A percentile compares a stretch with the other conserved stretches of the same genome.
Conservation (phyloP, 805 yeast species). For the Teunomyces gatunensis region DNA sequence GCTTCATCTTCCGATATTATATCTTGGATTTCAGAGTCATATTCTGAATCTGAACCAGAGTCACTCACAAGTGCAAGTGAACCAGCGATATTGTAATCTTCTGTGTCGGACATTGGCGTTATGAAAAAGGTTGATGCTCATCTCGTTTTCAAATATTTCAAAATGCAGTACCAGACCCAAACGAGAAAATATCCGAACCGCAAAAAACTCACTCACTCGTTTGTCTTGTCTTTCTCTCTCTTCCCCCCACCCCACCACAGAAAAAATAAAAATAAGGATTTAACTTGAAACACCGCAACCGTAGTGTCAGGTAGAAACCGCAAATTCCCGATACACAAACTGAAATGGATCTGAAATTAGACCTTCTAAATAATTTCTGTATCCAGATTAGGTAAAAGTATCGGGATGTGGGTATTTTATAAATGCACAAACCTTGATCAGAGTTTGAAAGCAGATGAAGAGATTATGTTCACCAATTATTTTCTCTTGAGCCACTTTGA, state of each 20-base stretch:
- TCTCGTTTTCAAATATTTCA: conserved; percentile 1
- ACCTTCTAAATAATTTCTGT: not conserved
- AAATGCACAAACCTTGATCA: not conserved
- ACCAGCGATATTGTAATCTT: conserved; percentile 61
- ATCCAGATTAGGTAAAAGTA: not conserved
- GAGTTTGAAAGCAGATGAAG: not conserved
- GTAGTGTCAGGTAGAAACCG: not conserved
- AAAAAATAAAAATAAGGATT: not conserved
- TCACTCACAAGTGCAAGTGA: conserved; percentile 50
- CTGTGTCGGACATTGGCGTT: conserved; percentile 32
- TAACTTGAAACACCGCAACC: not conserved
- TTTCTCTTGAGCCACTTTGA: not conserved
- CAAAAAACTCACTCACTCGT: not conserved
- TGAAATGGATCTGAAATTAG: not conserved
- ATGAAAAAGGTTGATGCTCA: conserved; percentile 4
- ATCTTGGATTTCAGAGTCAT: conserved; percentile 46
- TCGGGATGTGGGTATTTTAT: not conserved
- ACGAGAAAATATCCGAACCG: not conserved
- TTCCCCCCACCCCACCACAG: not conserved
- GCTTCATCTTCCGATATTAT: conserved; percentile 54
- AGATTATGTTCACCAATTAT: not conserved
- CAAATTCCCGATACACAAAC: not conserved
- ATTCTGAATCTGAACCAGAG: conserved; percentile 21
- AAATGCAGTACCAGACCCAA: not conserved
- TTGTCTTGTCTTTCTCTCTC: too few species aligned